Conservation (phyloP, 2,329 filamentous ascomycete species). For the Penicillium freii region DNA sequence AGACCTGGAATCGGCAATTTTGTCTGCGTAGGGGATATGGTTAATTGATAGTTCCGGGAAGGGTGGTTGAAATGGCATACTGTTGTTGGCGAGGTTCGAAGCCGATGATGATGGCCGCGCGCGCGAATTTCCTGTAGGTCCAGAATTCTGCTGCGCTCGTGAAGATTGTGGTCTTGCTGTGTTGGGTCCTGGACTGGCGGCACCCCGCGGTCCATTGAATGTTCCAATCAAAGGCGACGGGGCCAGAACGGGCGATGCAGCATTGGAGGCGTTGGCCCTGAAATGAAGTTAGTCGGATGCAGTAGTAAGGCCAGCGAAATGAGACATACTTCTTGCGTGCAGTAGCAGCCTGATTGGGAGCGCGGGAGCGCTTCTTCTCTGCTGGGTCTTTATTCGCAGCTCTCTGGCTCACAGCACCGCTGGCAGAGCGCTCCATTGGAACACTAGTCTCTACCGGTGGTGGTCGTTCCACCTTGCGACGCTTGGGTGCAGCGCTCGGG, state of each 20-base stretch:
- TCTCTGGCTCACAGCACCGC: conserved; percentile 37
- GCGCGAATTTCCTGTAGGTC: conserved; percentile 55
- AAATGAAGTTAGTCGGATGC: conserved; percentile 28
- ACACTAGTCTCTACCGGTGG: conserved; percentile 31
- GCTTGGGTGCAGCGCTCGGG: conserved; percentile 53
- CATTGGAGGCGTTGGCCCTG: conserved; percentile 50
- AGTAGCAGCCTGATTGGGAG: conserved; percentile 63
- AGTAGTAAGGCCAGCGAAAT: background rate
- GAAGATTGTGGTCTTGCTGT: conserved; percentile 64
- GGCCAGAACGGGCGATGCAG: conserved; percentile 67
- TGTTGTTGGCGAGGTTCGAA: conserved; percentile 61
- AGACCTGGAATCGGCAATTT: conserved; percentile 52
- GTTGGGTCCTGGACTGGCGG: conserved; percentile 60
- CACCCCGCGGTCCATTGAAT: conserved; percentile 60
- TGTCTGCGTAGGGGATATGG: conserved; percentile 26
- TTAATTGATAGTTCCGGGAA: conserved; percentile 28
- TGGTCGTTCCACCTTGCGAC: conserved; percentile 76
- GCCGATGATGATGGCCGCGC: conserved; percentile 61
- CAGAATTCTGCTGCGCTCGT: conserved; percentile 73
- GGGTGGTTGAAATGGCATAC: conserved; percentile 34
- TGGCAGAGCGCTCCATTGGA: conserved; percentile 44
- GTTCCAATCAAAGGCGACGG: conserved; percentile 71
- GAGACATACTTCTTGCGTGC: conserved; percentile 70
- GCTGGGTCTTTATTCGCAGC: conserved; percentile 60
- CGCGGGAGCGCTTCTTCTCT: conserved; percentile 69